Evolutionary conservation across 345 rosid species (phyloP), one percentile per base, ranked within the genome.

Genomic region (Salix dunnii): DNA sequence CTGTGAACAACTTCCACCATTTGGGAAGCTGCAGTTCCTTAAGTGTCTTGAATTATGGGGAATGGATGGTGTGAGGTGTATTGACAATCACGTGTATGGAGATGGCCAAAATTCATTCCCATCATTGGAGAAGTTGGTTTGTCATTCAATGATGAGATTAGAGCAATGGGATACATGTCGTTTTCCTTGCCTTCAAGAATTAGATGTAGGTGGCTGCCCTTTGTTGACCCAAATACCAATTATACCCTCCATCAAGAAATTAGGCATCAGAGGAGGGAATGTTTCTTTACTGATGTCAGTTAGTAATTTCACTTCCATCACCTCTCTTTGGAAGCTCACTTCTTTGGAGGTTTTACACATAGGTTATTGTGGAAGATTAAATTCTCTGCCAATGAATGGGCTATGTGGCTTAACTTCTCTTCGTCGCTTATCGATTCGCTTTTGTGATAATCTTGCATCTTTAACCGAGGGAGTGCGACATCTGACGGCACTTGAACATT

Each of bases 1-100:
- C 5, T 71, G 67, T 27, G 58, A 72, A 51, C 71, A 71, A 14
- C 62, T 77, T 51, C 76, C 80, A 65, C 30, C 71, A 0, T 64
- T 77, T 23, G 76, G 76, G 17, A 38, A 64, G n/a, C 58, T 77
- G 1, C 49, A 35, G 43, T 38, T 25, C 38, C 80, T 77, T 27
- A 36, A 49, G 48, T 2, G 14, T 46, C 71, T 65, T 16, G 1
- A 18, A 1, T 33, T 77, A 35, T 0, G 2, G 0, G 23, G 27
- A 49, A 71, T 77, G 76, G 8, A 18, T 13, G 28, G 27, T 18
- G 58, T 74, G 58, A 62, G 43, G 40, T 25, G 3, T 13, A 62
- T 74, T 27, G 69, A 43, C 20, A 16, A 7, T 38, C 58, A 72
- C 11, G 7, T 49, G 33, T 51, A 71, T 18, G 68, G 75, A 33